These are phyloP conservation scores for Serendipita sp. DNA, from an alignment of 768 basidiomycete genomes.

Conservation along the genomic window DNA sequence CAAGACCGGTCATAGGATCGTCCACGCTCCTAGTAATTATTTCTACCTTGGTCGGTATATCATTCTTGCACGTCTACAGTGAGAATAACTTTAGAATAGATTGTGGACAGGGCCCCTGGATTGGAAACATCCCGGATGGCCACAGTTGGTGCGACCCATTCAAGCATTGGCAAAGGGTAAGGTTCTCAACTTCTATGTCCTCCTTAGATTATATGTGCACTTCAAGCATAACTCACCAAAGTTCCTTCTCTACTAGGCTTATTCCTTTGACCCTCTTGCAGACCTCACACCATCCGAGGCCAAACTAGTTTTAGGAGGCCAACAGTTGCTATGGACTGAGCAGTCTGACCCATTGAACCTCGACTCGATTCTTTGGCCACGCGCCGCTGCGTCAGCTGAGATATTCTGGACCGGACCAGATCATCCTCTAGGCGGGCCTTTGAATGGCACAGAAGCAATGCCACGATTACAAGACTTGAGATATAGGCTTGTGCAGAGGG, in stretches of 20 bases:
- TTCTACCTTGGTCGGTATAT: conserved; percentile 40
- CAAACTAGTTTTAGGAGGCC: conserved; percentile 52
- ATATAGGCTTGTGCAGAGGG: conserved; percentile 45
- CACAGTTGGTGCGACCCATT: conserved; percentile 54
- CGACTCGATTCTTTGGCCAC: conserved; percentile 56
- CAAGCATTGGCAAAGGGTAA: conserved; percentile 64
- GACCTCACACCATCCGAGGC: conserved; percentile 34
- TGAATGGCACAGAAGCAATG: conserved; percentile 32
- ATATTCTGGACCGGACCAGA: conserved; percentile 52
- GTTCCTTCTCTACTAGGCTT: conserved; percentile 21
- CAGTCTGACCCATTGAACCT: conserved; percentile 54
- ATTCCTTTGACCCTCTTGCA: conserved; percentile 57
- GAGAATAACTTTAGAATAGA: conserved; percentile 23
- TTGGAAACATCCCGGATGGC: conserved; percentile 29
- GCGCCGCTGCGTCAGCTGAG: conserved; percentile 56
- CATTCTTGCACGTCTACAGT: background rate
- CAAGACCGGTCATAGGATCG: conserved; percentile 39
- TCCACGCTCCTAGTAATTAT: conserved; percentile 58
- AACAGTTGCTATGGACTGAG: conserved; percentile 60
- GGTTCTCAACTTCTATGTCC: conserved; percentile 2
- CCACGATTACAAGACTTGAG: conserved; percentile 49
- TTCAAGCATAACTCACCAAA: conserved; percentile 7
- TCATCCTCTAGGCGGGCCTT: conserved; percentile 20
- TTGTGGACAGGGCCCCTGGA: conserved; percentile 58
- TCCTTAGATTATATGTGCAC: conserved; percentile 7